Base-by-base conservation (phyloP, 169 alveolate genomes). In the Plasmodium ovale region DNA sequence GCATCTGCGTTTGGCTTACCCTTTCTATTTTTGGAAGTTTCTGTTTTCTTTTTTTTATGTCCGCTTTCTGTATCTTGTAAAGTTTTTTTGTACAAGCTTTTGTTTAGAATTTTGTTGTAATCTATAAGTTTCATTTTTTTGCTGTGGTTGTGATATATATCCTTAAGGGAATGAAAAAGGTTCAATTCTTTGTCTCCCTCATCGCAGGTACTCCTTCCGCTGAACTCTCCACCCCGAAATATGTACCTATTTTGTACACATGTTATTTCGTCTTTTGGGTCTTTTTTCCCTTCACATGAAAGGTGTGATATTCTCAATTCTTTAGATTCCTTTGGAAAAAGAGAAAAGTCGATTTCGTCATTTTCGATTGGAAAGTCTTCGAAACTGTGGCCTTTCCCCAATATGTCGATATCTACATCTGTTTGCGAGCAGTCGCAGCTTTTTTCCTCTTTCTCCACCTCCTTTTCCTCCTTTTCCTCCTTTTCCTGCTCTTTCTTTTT, bases 101-200 rank as follows among this genome's bases (percentile, higher is more conserved):
- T 72, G 19, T 72, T 72, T 39, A 72, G 37, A n/a, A 72, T 72
- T 44, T 72, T 72, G 27, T 44, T 72, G 23, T 72, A 72, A 12
- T 72, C 59, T 21, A 72, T 72, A 44, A 72, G 72, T 60, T 72
- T 72, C 9, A 72, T 58, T 56, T 72, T 72, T 31, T 72, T 72
- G 44, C 58, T 72, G 16, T 72, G 47, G 35, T 72, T 56, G 31
- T 23, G 33, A 44, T n/a, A 72, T 9, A 71, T 51, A 21, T 72
- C 70, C 33, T 72, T 72, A 33, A 72, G 49, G 3, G 87, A 72
- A 2, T 54, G 58, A 51, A 72, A 72, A 4, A 72, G 71, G 14
- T 16, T 25, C 56, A 31, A n/a, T 37, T 72, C 62, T n/a, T n/a
- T n/a, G n/a, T 37, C 29, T 31, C 10, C 25, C 70, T 51, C 62